Base-by-base conservation (phyloP, 2,329 filamentous ascomycete genomes). In the Pyricularia sp. region DNA sequence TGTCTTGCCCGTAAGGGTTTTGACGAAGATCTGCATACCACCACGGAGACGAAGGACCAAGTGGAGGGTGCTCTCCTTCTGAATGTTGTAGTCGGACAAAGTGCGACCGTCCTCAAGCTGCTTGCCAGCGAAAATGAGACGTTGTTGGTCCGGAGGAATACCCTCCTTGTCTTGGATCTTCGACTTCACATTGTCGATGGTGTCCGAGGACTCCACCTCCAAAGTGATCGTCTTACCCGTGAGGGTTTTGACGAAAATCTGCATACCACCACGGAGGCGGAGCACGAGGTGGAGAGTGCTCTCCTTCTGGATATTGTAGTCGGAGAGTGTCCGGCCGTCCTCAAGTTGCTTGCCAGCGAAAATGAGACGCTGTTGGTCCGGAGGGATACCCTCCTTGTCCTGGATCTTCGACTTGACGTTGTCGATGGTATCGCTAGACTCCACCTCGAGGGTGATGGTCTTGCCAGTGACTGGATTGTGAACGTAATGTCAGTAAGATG, bases 151-250 rank as follows among this genome's bases (percentile, higher is more conserved):
- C 12, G 94, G 94, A 65, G 94, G 94, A 69, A 97, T 97, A 30
- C 94, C 94, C 81, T 97, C 94, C 88, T 97, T 97, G 77, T 97
- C 94, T 81, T 97, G 94, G 63, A 97, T 97, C 87, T 97, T 97
- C 67, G 86, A 89, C 88, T 97, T 97, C 58, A 97, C 94, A 71
- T 97, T 97, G 84, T 97, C 93, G 80, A 97, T 97, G 59, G 93
- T 97, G 75, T 97, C 93, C 0, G 88, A 92, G 0, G 90, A 93
- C 79, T 96, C 92, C 0, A 96, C 92, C 82, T 96, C 93, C 2
- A 96, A 85, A 7, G 93, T 97, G 78, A 97, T 97, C 68, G 93
- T 97, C 86, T 97, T 97, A 75, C 93, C 93, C 79, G 94, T 97
- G 70, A 97, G 81, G 17, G 90, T 93, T 85, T 93, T 93, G 77